A percentile compares a stretch with the other conserved stretches of the same genome.
Evolutionary conservation across 1,139 yeast species (phyloP).

Genomic region (Meyerozyma smithsonii): DNA sequence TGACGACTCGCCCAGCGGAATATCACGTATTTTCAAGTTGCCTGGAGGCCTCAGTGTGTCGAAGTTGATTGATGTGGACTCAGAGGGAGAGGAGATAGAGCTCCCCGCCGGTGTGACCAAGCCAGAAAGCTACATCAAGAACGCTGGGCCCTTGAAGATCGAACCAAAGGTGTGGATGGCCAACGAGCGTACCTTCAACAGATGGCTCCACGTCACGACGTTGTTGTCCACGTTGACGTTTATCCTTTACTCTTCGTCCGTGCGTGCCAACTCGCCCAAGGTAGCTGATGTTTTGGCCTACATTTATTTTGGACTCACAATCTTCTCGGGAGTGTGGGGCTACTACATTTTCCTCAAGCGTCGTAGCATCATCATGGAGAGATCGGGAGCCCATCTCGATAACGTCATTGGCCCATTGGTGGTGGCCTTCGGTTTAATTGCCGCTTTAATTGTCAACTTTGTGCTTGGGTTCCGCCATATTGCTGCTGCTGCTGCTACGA

Average conservation of each 20-base stretch:
- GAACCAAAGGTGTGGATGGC: constrained; percentile 99
- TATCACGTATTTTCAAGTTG: constrained; percentile 21
- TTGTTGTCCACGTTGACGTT: constrained; percentile 84
- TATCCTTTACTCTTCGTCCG: constrained; percentile 74
- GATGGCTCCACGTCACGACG: constrained; percentile 93
- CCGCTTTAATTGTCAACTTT: constrained; percentile 70
- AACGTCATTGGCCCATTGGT: constrained; percentile 85
- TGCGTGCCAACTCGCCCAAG: constrained; percentile 50
- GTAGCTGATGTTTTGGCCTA: constrained; percentile 69
- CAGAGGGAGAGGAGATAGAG: constrained; percentile 79
- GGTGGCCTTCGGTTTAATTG: constrained; percentile 63
- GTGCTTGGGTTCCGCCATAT: constrained; percentile 46
- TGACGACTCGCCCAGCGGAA: constrained; percentile 15
- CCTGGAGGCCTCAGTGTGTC: constrained; percentile 25
- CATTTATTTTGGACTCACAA: constrained; percentile 70
- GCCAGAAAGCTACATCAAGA: constrained; percentile 75
- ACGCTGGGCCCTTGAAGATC: constrained; percentile 86
- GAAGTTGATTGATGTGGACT: constrained; percentile 58
- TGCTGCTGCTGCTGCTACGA: constrained; percentile 6
- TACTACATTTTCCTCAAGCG: constrained; percentile 71
- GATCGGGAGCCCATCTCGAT: constrained; percentile 86
- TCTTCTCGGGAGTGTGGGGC: constrained; percentile 88
- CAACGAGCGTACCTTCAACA: constrained; percentile 92
- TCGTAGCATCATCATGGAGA: constrained; percentile 65
- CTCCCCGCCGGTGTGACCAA: constrained; percentile 86